Conservation (phyloP, 2,329 filamentous ascomycete species). For the Cladosporium phlei region DNA sequence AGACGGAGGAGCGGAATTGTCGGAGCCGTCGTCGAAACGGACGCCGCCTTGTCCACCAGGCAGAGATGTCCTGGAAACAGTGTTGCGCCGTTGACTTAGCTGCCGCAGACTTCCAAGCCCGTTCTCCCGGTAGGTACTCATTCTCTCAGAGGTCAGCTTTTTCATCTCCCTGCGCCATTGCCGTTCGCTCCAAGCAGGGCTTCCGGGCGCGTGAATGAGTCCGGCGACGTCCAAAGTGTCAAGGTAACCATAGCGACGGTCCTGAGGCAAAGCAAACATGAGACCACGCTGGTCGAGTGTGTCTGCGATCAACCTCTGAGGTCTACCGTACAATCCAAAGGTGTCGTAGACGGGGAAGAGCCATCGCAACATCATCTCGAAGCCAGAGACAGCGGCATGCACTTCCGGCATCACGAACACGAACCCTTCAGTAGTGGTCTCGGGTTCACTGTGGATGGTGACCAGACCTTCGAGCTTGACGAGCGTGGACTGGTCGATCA, state of each 20-base stretch:
- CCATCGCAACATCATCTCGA: constrained; percentile 91
- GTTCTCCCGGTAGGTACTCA: constrained; percentile 46
- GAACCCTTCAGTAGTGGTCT: constrained; percentile 80
- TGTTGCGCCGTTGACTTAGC: constrained; percentile 38
- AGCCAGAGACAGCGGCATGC: constrained; percentile 84
- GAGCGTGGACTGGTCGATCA: constrained; percentile 91
- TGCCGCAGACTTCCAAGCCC: constrained; percentile 20
- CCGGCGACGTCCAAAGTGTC: constrained; percentile 80
- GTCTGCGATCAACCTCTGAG: constrained; percentile 79
- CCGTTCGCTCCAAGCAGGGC: constrained; percentile 71
- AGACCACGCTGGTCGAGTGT: constrained; percentile 79
- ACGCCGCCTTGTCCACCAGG: constrained; percentile 33
- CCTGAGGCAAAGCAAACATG: constrained; percentile 96
- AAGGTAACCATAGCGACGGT: constrained; percentile 82
- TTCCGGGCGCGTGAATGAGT: constrained; percentile 74
- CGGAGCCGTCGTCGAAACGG: constrained; percentile 41
- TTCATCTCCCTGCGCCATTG: constrained; percentile 90
- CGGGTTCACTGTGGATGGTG: constrained; percentile 74
- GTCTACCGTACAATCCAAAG: constrained; percentile 85
- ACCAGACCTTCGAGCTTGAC: constrained; percentile 91
- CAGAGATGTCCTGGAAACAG: constrained; percentile 35
- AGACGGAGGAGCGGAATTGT: constrained; percentile 42
- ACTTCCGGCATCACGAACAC: constrained; percentile 97
- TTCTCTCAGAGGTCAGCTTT: constrained; percentile 75
- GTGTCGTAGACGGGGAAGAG: constrained; percentile 92